Conservation (phyloP, 495 filamentous ascomycete genomes). For the Aspergillus cristatus region DNA sequence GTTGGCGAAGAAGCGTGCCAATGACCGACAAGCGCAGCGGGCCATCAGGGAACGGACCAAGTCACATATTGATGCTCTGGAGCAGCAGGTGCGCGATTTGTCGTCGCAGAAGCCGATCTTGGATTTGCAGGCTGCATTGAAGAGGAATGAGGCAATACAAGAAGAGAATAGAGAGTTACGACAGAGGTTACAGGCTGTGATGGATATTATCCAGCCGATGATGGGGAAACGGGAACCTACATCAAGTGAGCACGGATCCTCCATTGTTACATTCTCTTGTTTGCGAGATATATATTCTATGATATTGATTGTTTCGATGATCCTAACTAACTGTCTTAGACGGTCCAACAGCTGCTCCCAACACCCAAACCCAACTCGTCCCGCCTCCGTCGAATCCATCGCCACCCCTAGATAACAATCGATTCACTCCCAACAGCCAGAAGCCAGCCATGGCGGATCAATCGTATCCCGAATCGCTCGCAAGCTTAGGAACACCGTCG, state of each 20-base stretch:
- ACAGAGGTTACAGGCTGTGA: constrained; percentile 47
- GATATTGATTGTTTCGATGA: too few relatives aligned
- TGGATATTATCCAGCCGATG: constrained; percentile 58
- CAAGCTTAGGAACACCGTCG: constrained; percentile 27
- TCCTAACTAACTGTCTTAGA: constrained; percentile 3
- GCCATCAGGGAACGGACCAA: constrained; percentile 79
- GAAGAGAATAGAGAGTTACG: constrained; percentile 64
- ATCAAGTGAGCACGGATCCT: constrained; percentile 13
- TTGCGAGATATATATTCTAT: too few relatives aligned
- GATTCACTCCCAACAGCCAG: constrained; percentile 12
- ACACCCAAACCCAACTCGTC: constrained; percentile 2
- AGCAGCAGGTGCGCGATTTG: constrained; percentile 62
- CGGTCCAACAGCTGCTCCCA: constrained; percentile 3
- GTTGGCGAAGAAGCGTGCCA: constrained; percentile 71
- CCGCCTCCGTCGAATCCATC: constrained; percentile 16
- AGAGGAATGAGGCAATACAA: constrained; percentile 60
- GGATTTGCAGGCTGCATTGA: constrained; percentile 61
- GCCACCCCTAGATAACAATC: constrained; percentile 17
- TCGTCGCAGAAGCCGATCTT: constrained; percentile 67
- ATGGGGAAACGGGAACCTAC: constrained; percentile 22
- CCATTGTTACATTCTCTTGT: too few relatives aligned
- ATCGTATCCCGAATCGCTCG: constrained; percentile 23
- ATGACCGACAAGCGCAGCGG: constrained; percentile 81
- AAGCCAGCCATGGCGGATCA: constrained; percentile 11
- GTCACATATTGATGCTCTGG: constrained; percentile 66